A percentile compares a stretch with the other conserved stretches of the same genome.
These are phyloP conservation scores for Zygosaccharomyces kombuchaensis DNA, from an alignment of 805 yeast genomes.

Conservation along the genomic window DNA sequence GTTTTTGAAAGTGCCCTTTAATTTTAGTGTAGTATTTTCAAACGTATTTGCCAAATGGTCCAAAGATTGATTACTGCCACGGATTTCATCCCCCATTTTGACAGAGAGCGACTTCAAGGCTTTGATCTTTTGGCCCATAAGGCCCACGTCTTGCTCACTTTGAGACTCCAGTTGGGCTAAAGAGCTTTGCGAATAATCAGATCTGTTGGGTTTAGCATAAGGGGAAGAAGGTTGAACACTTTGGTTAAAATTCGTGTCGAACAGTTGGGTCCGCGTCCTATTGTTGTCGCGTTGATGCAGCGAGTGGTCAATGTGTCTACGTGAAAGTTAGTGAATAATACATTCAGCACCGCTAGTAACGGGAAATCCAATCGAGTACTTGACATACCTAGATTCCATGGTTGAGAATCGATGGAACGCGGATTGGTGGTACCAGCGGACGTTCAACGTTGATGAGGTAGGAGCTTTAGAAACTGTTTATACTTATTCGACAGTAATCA, in stretches of 20 bases:
- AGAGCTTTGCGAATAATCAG: slow-evolving; percentile 48
- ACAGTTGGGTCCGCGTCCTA: slow-evolving; percentile 33
- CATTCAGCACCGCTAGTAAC: not conserved
- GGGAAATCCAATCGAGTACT: not conserved
- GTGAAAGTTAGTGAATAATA: slow-evolving; percentile 12
- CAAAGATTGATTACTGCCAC: slow-evolving; percentile 46
- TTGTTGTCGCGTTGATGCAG: slow-evolving; percentile 30
- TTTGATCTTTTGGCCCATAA: slow-evolving; percentile 50
- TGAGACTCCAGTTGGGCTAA: slow-evolving; percentile 63
- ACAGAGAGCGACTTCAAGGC: slow-evolving; percentile 52
- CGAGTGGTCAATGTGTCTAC: slow-evolving; percentile 18
- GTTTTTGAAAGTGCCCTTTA: slow-evolving; percentile 50
- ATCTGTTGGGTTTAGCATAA: slow-evolving; percentile 33
- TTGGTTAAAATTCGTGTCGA: slow-evolving; percentile 11
- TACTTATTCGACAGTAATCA: not conserved
- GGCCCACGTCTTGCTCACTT: slow-evolving; percentile 53
- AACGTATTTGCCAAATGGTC: slow-evolving; percentile 42
- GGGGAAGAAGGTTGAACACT: slow-evolving; percentile 37
- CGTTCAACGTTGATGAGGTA: not conserved
- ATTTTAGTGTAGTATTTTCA: slow-evolving; percentile 42
- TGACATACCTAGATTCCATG: slow-evolving; percentile 7
- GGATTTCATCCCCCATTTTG: slow-evolving; percentile 63
- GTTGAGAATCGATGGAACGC: not conserved
- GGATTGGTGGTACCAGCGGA: not conserved
- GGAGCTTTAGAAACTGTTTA: not conserved